Percentiles rank a stretch among this genome's conserved stretches.
These are phyloP conservation scores for Colletotrichum costaricense DNA, from an alignment of 2,329 filamentous ascomycete species.

Conservation along the genomic window DNA sequence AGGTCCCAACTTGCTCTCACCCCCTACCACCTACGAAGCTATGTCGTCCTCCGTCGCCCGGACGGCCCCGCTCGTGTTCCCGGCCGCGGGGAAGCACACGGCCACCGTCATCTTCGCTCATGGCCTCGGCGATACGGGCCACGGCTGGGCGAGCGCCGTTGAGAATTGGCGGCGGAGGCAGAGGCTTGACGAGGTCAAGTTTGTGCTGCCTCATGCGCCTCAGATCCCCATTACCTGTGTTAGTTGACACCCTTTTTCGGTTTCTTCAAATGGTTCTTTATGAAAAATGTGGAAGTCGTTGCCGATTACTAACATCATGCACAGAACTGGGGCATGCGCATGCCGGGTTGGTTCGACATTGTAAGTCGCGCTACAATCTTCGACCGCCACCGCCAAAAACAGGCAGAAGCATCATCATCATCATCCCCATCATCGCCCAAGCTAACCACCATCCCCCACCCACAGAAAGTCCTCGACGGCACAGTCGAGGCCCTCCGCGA, in stretches of 20 bases:
- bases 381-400: conserved; percentile 12
- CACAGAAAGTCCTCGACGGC: conserved; percentile 45
- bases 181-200: conserved; percentile 89
- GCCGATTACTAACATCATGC: not conserved
- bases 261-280: not conserved
- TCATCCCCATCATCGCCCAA: not conserved
- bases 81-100: conserved; percentile 85
- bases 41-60: conserved; percentile 28
- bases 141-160: conserved; percentile 84
- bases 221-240: conserved; percentile 87
- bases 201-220: conserved; percentile 93
- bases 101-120: conserved; percentile 96
- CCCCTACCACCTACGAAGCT: not conserved
- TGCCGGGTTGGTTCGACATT: conserved; percentile 93
- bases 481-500: conserved; percentile 44
- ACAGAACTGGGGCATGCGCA: conserved; percentile 79
- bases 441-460: not conserved
- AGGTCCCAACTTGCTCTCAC: not conserved
- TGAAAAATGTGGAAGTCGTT: too few relatives aligned
- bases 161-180: conserved; percentile 86
- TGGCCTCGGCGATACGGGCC: conserved; percentile 86
- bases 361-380: conserved; percentile 52
- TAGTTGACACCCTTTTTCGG: conserved; percentile 43
- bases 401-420: not conserved
- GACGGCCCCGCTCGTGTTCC: conserved; percentile 74